These are phyloP conservation scores for Cymbidium sinense DNA, from an alignment of 106 monocot genomes.

Conservation along the genomic window DNA sequence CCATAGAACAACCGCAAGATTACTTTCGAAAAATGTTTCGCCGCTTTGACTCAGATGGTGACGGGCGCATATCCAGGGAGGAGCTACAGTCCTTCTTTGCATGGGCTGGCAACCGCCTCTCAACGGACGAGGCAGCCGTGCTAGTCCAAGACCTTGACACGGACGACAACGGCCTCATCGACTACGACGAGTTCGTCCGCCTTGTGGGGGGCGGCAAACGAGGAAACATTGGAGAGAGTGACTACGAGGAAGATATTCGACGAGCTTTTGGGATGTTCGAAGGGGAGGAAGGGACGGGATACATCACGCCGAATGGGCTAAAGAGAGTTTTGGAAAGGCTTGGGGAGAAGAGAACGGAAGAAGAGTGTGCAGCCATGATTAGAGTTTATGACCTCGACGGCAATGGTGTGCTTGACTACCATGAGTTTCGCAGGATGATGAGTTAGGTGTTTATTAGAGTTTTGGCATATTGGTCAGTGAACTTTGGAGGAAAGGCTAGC, in stretches of 20 bases:
- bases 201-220: slow-evolving; percentile 18
- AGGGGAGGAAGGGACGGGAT: slow-evolving; percentile 22
- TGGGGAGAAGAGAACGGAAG: slow-evolving; percentile 23
- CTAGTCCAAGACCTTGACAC: slow-evolving; percentile 9
- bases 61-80: slow-evolving; percentile 16
- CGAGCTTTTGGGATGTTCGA: slow-evolving; percentile 38
- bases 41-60: slow-evolving; percentile 23
- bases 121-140: slow-evolving; percentile 9
- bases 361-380: slow-evolving; percentile 48
- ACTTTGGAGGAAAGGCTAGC: not conserved
- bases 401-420: slow-evolving; percentile 31
- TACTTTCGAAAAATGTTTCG: slow-evolving; percentile 16
- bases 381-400: slow-evolving; percentile 40
- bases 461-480: not conserved
- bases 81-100: slow-evolving; percentile 23
- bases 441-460: not conserved
- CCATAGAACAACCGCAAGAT: too few species aligned
- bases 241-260: slow-evolving; percentile 25
- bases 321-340: slow-evolving; percentile 18
- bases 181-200: slow-evolving; percentile 28
- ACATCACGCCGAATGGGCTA: slow-evolving; percentile 33
- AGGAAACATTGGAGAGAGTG: not conserved
- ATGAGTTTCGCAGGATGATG: slow-evolving; percentile 52
- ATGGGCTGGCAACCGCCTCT: slow-evolving; percentile 17
- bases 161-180: slow-evolving; percentile 20